These are phyloP conservation scores for Pleurotus giganteus DNA, from an alignment of 768 basidiomycete genomes.

Conservation along the genomic window DNA sequence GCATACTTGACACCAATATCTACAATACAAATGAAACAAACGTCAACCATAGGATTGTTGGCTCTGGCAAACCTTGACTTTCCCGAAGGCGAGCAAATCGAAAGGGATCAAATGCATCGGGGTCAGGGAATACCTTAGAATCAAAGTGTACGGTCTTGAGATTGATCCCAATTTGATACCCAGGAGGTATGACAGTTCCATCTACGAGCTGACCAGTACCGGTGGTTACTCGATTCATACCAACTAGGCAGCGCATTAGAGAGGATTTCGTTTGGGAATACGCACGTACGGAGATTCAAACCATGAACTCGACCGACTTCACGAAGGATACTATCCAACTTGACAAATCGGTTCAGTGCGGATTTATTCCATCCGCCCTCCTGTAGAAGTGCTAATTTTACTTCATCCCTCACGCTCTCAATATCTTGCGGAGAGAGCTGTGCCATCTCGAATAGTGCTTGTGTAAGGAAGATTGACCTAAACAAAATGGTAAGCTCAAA, in stretches of 20 bases:
- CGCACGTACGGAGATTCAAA: constrained; percentile 29
- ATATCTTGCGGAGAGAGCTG: constrained; percentile 25
- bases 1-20: constrained; percentile 3
- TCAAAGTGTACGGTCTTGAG: constrained; percentile 34
- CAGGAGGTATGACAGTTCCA: constrained; percentile 29
- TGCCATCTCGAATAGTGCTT: constrained; percentile 32
- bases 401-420: constrained; percentile 29
- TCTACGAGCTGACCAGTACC: constrained; percentile 27
- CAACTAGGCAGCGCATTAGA: constrained; percentile 21
- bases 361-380: constrained; percentile 36
- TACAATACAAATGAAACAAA: too few species aligned
- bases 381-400: constrained; percentile 28
- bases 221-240: constrained; percentile 26
- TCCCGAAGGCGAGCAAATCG: constrained; percentile 34
- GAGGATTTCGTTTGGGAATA: not conserved
- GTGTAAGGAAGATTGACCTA: constrained; percentile 36
- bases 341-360: constrained; percentile 29
- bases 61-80: constrained; percentile 13
- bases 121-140: constrained; percentile 31
- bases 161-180: constrained; percentile 30
- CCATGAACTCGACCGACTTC: constrained; percentile 34
- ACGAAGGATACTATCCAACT: constrained; percentile 33
- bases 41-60: not conserved
- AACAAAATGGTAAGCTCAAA: too few species aligned
- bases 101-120: constrained; percentile 32